Conservation (phyloP, 768 basidiomycete species). For the Lentinus brumalis region DNA sequence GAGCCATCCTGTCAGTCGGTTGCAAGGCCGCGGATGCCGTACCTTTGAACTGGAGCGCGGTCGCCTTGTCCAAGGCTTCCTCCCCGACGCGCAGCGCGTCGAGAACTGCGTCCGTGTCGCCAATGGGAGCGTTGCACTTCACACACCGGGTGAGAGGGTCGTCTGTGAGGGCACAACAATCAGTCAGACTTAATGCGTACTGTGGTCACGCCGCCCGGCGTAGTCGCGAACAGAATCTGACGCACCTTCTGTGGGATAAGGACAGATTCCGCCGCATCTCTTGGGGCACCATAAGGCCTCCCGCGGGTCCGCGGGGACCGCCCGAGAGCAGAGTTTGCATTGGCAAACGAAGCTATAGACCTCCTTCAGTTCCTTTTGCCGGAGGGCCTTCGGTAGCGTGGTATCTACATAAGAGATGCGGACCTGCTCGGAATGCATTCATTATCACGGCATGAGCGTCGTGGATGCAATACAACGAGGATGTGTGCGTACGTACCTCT, state of each 20-base stretch:
- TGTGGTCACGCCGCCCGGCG: neutral
- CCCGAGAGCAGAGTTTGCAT: slow-evolving; percentile 58
- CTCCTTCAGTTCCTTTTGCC: slow-evolving; percentile 61
- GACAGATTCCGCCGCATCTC: slow-evolving; percentile 64
- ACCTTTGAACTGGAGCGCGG: slow-evolving; percentile 62
- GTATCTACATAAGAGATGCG: slow-evolving; percentile 85
- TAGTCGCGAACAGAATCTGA: neutral
- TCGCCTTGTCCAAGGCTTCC: slow-evolving; percentile 77
- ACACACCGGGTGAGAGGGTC: slow-evolving; percentile 49
- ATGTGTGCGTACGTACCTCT: slow-evolving; percentile 52
- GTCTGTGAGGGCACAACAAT: slow-evolving; percentile 38
- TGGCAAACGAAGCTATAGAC: slow-evolving; percentile 80
- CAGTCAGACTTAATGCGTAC: neutral
- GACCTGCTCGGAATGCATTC: slow-evolving; percentile 47
- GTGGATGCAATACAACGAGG: neutral
- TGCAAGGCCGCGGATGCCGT: slow-evolving; percentile 4
- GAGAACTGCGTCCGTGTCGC: slow-evolving; percentile 52
- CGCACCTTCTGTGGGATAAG: slow-evolving; percentile 62
- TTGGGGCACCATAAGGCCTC: slow-evolving; percentile 71
- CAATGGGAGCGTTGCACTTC: slow-evolving; percentile 53
- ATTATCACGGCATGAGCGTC: neutral
- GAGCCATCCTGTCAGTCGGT: neutral
- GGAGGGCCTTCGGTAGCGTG: slow-evolving; percentile 57
- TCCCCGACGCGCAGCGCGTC: slow-evolving; percentile 71
- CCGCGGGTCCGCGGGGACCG: slow-evolving; percentile 55